Evolutionary conservation across 2,329 filamentous ascomycete species (phyloP).

Genomic region (Lecanicillium sp.): DNA sequence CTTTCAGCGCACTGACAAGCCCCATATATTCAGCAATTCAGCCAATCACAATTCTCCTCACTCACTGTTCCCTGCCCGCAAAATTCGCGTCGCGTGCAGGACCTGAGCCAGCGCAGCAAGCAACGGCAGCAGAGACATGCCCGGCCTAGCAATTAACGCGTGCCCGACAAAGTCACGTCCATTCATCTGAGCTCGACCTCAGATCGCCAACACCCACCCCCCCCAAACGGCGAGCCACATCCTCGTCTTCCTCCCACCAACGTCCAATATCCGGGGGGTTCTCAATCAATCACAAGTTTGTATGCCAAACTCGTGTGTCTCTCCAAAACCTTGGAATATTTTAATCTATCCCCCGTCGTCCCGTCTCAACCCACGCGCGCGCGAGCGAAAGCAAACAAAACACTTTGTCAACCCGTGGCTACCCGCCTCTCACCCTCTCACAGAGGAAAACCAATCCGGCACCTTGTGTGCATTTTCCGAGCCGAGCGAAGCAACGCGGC

Average conservation of each 20-base stretch:
- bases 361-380: no score
- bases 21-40: not conserved
- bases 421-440: not conserved
- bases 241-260: no score
- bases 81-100: constrained; percentile 10
- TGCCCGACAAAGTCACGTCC: not conserved
- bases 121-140: not conserved
- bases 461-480: no score
- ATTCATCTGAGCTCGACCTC: not conserved
- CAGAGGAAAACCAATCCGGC: not conserved
- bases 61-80: not conserved
- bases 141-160: constrained; percentile 10
- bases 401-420: no score
- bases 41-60: constrained; percentile 1
- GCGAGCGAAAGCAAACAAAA: no score
- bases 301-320: no score
- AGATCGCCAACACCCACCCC: not conserved
- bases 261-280: no score
- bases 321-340: no score
- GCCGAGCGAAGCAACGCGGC: no score
- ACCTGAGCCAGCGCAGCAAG: not conserved
- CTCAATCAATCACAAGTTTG: no score
- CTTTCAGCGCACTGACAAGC: not conserved
- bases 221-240: no score
- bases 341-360: no score